These are phyloP conservation scores for Arthrocladium fulminans DNA, from an alignment of 2,329 filamentous ascomycete species.

Conservation along the genomic window DNA sequence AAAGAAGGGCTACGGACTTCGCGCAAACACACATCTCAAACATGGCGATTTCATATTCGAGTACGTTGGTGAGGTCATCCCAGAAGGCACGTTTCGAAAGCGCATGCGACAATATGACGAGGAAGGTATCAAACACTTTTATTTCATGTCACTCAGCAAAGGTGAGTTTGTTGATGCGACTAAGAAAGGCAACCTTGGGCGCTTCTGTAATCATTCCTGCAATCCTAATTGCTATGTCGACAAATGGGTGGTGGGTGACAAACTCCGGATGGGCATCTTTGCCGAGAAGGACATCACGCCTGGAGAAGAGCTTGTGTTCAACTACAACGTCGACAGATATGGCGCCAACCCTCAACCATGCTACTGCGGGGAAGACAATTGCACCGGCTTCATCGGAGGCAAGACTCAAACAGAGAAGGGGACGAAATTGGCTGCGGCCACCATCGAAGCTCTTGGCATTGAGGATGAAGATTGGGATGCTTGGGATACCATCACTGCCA, in stretches of 20 bases:
- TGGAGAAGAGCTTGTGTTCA: constrained; percentile 94
- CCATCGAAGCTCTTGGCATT: constrained; percentile 91
- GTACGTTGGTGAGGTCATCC: constrained; percentile 97
- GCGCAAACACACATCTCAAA: constrained; percentile 66
- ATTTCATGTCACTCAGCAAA: constrained; percentile 98
- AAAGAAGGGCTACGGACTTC: constrained; percentile 91
- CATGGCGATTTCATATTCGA: constrained; percentile 92
- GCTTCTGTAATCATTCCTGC: constrained; percentile 98
- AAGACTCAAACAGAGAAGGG: constrained; percentile 95
- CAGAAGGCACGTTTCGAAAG: constrained; percentile 76
- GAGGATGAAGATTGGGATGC: constrained; percentile 80
- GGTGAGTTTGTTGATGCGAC: constrained; percentile 96
- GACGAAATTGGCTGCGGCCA: constrained; percentile 80
- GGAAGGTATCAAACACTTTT: constrained; percentile 97
- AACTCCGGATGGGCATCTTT: constrained; percentile 98
- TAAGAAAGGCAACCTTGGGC: constrained; percentile 87
- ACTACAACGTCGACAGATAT: constrained; percentile 98
- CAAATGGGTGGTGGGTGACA: constrained; percentile 97
- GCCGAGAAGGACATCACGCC: constrained; percentile 73
- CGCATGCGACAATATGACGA: constrained; percentile 91
- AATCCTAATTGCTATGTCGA: constrained; percentile 98
- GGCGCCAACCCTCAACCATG: constrained; percentile 94
- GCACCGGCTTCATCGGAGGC: constrained; percentile 91
- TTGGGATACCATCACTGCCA: constrained; percentile 74
- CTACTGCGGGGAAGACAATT: constrained; percentile 91